Base-by-base conservation (phyloP, 2,329 filamentous ascomycete species). In the Alternaria incomplexa region DNA sequence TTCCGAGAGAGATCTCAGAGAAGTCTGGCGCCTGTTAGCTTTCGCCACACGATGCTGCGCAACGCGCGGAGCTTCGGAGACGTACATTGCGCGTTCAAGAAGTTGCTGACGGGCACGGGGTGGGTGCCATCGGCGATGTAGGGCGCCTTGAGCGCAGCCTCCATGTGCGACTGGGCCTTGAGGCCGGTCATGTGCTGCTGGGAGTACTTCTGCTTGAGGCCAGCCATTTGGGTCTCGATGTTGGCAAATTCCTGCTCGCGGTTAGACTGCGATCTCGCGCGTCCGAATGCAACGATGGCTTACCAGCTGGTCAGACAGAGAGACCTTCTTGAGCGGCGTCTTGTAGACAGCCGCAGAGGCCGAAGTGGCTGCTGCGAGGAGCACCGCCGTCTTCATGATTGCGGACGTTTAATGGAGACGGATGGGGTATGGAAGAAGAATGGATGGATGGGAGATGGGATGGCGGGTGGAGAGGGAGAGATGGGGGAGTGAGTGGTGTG, bases 61-160 rank as follows among this genome's bases (percentile, higher is more conserved):
- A 22, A 20, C 23, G 13, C 20, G 46, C 15, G 26, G 26, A 48
- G 15, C 28, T 58, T 50, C 32, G n/a, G 55, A 28, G 40, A 84
- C 92, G 78, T 90, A 97, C 94, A 99, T 84, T 99, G 96, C 63
- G 96, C 96, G 79, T 99, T 99, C 85, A 98, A 85, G 85, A 97
- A 99, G 89, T 99, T 99, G 83, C 89, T 92, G 75, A 99, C 90
- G 62, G 95, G 92, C 45, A 99, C 91, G 61, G 90, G 88, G 83
- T 98, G 95, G 63, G 84, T 83, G 62, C 88, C 87, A 68, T 91
- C 87, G 60, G 85, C 82, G 71, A 92, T 83, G 56, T 89, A 87
- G 61, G 89, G 87, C 73, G 91, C 88, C 79, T 90, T 90, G 86
- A 97, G 96, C 81, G 96, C 89, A 80, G 90, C 89, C 71, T 94